A percentile compares a stretch with the other conserved stretches of the same genome.
These are phyloP conservation scores for Lactarius vividus DNA, from an alignment of 768 basidiomycete genomes.

Conservation along the genomic window DNA sequence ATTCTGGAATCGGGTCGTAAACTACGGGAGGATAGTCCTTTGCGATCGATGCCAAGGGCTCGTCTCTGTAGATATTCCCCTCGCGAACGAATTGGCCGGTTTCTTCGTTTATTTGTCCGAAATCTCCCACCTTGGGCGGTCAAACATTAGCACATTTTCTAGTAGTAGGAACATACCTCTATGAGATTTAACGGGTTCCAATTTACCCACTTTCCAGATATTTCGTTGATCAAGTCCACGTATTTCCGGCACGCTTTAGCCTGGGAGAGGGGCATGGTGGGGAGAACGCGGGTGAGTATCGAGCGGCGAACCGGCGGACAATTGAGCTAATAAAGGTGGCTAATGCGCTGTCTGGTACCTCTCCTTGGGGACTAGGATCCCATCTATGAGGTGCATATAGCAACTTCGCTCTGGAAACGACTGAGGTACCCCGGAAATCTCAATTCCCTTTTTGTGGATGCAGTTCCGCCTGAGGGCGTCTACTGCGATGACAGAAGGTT, in stretches of 20 bases:
- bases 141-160: neutral
- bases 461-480: neutral
- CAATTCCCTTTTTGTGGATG: neutral
- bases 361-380: neutral
- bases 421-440: neutral
- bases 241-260: conserved; percentile 16
- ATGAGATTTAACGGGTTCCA: conserved; percentile 15
- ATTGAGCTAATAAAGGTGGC: neutral
- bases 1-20: conserved; percentile 10
- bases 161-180: conserved; percentile 9
- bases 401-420: neutral
- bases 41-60: conserved; percentile 12
- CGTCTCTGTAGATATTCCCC: conserved; percentile 24
- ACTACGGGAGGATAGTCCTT: conserved; percentile 15
- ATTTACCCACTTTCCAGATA: conserved; percentile 14
- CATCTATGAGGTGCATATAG: neutral
- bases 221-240: conserved; percentile 14
- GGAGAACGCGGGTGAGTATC: neutral
- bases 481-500: neutral
- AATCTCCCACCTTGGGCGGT: conserved; percentile 20
- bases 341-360: neutral
- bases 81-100: conserved; percentile 16
- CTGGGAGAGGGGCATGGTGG: conserved; percentile 3
- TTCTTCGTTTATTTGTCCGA: conserved; percentile 12
- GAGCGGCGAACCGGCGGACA: no score